Percentiles rank a stretch among this genome's conserved stretches.
Conservation (phyloP, 306 rosid species). For the Vigna unguiculata region DNA sequence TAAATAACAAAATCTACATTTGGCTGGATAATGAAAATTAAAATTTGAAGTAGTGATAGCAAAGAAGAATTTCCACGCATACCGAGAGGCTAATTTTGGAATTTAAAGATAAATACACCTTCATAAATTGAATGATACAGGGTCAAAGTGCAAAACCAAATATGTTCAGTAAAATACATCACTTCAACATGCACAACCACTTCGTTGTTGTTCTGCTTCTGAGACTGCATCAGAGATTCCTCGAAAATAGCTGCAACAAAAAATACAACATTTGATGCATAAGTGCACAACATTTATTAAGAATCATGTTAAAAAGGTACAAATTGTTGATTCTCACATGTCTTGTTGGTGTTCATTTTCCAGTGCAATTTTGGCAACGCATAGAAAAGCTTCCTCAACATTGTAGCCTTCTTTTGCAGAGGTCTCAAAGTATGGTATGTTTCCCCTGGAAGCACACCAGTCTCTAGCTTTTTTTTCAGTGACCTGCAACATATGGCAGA, state of each 20-base stretch:
- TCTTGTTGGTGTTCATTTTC: slow-evolving; percentile 72
- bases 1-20: no score
- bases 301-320: slow-evolving; percentile 3
- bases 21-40: not conserved
- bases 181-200: slow-evolving; percentile 79
- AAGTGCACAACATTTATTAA: not conserved
- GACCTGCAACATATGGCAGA: slow-evolving; percentile 58
- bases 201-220: slow-evolving; percentile 68
- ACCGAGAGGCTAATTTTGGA: not conserved
- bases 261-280: not conserved
- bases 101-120: not conserved
- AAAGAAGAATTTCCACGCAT: not conserved
- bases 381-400: slow-evolving; percentile 76
- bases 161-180: slow-evolving; percentile 16
- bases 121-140: not conserved
- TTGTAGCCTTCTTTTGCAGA: slow-evolving; percentile 83
- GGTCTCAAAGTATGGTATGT: slow-evolving; percentile 87
- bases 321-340: slow-evolving; percentile 54
- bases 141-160: slow-evolving; percentile 11
- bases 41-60: not conserved
- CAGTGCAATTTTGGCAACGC: slow-evolving; percentile 70
- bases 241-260: slow-evolving; percentile 65
- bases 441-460: slow-evolving; percentile 83
- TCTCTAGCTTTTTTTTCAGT: slow-evolving; percentile 71
- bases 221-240: slow-evolving; percentile 83